These are phyloP conservation scores for Lactifluus rugatus DNA, from an alignment of 768 basidiomycete genomes.

Conservation along the genomic window DNA sequence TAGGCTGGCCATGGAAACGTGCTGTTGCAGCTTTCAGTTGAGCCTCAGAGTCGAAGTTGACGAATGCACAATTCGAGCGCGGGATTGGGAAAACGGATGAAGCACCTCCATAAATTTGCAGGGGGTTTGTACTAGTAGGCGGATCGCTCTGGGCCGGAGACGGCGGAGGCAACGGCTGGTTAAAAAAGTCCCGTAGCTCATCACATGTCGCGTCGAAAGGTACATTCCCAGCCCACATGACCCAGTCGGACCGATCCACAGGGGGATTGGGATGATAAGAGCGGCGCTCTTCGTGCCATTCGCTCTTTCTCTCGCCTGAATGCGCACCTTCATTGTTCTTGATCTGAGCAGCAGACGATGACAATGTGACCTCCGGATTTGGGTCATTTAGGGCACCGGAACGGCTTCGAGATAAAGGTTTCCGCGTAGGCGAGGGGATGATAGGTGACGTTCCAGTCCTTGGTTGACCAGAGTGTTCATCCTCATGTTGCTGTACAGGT, in stretches of 20 bases:
- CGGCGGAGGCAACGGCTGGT: constrained; percentile 24
- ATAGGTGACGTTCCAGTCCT: background rate
- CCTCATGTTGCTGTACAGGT: background rate
- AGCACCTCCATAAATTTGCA: constrained; percentile 41
- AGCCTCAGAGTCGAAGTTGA: constrained; percentile 67
- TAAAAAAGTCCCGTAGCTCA: constrained; percentile 83
- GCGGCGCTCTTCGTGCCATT: constrained; percentile 30
- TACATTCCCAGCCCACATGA: constrained; percentile 95
- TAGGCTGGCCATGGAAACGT: constrained; percentile 58
- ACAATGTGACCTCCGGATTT: background rate
- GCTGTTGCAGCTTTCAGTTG: constrained; percentile 58
- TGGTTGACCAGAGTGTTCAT: background rate
- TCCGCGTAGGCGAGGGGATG: background rate
- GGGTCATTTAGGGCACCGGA: background rate
- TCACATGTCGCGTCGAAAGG: constrained; percentile 73
- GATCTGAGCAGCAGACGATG: background rate
- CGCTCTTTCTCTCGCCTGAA: background rate
- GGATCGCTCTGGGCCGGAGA: constrained; percentile 2
- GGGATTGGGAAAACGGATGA: constrained; percentile 85
- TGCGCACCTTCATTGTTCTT: constrained; percentile 1
- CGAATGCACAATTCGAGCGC: constrained; percentile 91
- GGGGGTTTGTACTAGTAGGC: constrained; percentile 11
- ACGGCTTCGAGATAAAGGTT: background rate
- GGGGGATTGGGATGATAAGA: constrained; percentile 65
- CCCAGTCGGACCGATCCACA: constrained; percentile 76